These are phyloP conservation scores for Fusarium praegraminearum DNA, from an alignment of 2,329 filamentous ascomycete species.

Conservation along the genomic window DNA sequence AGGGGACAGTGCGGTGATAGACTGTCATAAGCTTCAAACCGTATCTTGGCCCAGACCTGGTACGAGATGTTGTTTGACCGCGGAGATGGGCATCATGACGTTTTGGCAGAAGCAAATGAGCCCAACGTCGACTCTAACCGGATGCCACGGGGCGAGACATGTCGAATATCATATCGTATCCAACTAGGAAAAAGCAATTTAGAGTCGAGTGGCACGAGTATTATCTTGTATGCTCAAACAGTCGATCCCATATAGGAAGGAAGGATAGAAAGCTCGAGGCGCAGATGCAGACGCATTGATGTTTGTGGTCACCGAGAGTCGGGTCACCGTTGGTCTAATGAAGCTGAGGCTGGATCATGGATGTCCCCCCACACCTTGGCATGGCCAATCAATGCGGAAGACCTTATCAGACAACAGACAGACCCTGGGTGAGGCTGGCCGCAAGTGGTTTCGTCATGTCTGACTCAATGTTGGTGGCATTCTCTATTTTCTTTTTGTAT, in stretches of 20 bases:
- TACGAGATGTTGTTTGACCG: background rate
- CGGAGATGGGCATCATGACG: constrained; percentile 3
- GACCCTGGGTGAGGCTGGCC: constrained; percentile 9
- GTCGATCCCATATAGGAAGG: background rate
- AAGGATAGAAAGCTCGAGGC: background rate
- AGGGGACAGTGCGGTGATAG: background rate
- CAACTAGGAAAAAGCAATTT: constrained; percentile 1
- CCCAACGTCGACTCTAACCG: background rate
- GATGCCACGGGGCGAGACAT: constrained; percentile 1
- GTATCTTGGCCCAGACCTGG: background rate
- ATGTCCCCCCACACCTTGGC: constrained; percentile 39
- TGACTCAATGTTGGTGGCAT: constrained; percentile 2
- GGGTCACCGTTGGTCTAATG: constrained; percentile 12
- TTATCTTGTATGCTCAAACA: constrained; percentile 1
- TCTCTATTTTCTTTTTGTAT: constrained; percentile 30
- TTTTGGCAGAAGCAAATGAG: background rate
- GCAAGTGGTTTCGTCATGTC: constrained; percentile 29
- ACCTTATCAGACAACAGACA: constrained; percentile 44
- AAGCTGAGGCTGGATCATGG: constrained; percentile 27
- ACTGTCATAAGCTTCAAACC: background rate
- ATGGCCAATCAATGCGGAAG: constrained; percentile 43
- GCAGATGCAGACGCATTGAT: constrained; percentile 17
- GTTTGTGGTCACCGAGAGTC: constrained; percentile 5
- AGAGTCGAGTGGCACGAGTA: background rate
- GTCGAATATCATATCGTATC: constrained; percentile 18